phyloP scores from a whole-genome alignment of 2,329 filamentous ascomycete species.

The Gaeumannomyces tritici region DNA sequence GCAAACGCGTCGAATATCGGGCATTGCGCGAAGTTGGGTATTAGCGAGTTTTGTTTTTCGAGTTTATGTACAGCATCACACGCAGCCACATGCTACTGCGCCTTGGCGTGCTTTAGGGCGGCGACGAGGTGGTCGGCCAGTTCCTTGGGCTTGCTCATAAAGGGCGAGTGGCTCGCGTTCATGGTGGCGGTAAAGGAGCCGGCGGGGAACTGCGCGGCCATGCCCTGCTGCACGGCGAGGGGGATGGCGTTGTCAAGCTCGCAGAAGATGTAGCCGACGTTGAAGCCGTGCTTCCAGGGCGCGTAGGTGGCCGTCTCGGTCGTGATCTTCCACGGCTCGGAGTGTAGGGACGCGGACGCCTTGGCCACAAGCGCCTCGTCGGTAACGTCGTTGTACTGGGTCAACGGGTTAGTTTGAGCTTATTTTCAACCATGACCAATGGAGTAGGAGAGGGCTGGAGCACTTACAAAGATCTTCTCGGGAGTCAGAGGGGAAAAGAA shows the following conservation, averaged over 20 bases:
- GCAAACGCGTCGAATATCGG: no score
- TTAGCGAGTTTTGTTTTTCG: no score
- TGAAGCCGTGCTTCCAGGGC: conserved; percentile 6
- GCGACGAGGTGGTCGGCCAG: conserved; percentile 26
- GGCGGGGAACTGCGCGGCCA: conserved; percentile 5
- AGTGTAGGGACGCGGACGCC: conserved; percentile 1
- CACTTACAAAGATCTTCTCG: conserved; percentile 1
- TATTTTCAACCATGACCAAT: neutral
- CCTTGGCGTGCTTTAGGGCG: conserved; percentile 11
- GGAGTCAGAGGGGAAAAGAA: conserved; percentile 3
- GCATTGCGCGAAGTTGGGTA: no score
- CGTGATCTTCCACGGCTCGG: conserved; percentile 2
- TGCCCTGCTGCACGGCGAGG: conserved; percentile 1
- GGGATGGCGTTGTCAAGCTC: conserved; percentile 7
- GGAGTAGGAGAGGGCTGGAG: no score
- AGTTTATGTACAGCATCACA: no score
- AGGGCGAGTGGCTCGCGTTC: conserved; percentile 35
- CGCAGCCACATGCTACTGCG: neutral
- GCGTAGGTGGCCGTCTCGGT: conserved; percentile 4
- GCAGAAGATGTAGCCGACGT: conserved; percentile 4
- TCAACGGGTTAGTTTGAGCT: neutral
- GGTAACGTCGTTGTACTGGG: conserved; percentile 5
- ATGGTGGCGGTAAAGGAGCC: conserved; percentile 12
- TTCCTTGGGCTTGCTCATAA: conserved; percentile 33
- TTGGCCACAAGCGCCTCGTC: conserved; percentile 4